phyloP scores from a whole-genome alignment of 257 asterid species.

The Nicotiana sylvestris region DNA sequence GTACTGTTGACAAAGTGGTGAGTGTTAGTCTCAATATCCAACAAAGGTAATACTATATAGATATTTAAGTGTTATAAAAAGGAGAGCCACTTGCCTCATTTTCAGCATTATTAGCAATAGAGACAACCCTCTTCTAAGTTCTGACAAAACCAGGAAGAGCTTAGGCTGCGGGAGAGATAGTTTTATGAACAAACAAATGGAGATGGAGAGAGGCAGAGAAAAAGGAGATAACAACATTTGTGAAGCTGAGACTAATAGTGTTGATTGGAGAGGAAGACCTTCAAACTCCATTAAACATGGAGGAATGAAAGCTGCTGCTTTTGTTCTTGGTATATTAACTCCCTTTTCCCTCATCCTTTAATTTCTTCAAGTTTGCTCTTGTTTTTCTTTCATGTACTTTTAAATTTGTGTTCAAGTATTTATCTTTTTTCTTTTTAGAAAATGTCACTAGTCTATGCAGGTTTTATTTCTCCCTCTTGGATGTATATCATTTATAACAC shows the following conservation, averaged over 20 bases:
- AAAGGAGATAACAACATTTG: conserved; percentile 8
- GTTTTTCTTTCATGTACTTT: neutral
- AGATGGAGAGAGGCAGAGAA: conserved; percentile 38
- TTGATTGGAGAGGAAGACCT: conserved; percentile 91
- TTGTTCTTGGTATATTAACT: conserved; percentile 54
- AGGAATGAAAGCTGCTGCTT: conserved; percentile 75
- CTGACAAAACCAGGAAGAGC: too few species aligned
- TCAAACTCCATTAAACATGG: conserved; percentile 75
- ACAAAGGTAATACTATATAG: neutral
- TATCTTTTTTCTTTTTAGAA: neutral
- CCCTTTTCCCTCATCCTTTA: neutral
- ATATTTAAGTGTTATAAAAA: neutral
- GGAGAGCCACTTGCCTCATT: conserved; percentile 6
- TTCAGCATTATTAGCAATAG: neutral
- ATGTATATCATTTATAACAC: neutral
- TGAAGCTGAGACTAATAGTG: conserved; percentile 17
- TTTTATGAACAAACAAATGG: neutral
- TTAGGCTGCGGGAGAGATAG: neutral
- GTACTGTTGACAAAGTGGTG: neutral
- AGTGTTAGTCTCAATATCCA: neutral
- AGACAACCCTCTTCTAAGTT: neutral
- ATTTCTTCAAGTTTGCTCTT: neutral
- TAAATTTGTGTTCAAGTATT: neutral
- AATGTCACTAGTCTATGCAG: neutral
- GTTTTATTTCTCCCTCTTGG: neutral